Base-by-base conservation (phyloP, 2,329 filamentous ascomycete species). In the Aureobasidium mangrovei region DNA sequence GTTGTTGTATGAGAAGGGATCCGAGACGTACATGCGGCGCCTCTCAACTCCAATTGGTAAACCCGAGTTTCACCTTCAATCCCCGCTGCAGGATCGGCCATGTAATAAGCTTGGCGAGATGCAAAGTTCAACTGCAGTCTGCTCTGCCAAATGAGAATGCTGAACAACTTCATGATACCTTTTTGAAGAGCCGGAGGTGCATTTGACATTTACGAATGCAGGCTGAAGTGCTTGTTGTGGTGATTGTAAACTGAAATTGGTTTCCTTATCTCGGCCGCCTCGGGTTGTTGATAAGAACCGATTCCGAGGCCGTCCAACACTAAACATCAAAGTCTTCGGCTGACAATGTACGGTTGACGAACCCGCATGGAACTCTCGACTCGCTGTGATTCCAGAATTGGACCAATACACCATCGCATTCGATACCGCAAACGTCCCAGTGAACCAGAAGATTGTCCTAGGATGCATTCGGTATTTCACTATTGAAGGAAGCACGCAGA, bases 241-340 rank as follows among this genome's bases (percentile, higher is more conserved):
- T 18, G 18, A 18, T 18, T 18, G 18, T 18, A 18, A 18, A 18
- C 18, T 18, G 18, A 18, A 18, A 18, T 18, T 18, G 18, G 47
- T 51, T 47, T 47, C 27, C 44, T 51, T 51, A 51, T 51, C 47
- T 51, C 47, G 28, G 47, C 36, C 33, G n/a, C 18, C 32, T 51
- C 47, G 47, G 47, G 10, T 31, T 8, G 31, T 51, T 41, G 47
- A 51, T 51, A 51, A 51, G 47, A 51, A 51, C 7, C 39, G 12
- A n/a, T 6, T n/a, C 8, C 32, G 32, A 35, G 7, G 32, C 32
- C 12, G 7, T 35, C 32, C 32, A 35, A 35, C 32, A 7, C 32
- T 7, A 8, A 12, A 35, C 4, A 35, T 35, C 32, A 12, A 35
- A 35, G 18, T 18, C 18, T 18, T 18, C 18, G 18, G 18, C 18